Base-by-base conservation (phyloP, 179 eudicot genomes). In the Carnegiea gigantea region DNA sequence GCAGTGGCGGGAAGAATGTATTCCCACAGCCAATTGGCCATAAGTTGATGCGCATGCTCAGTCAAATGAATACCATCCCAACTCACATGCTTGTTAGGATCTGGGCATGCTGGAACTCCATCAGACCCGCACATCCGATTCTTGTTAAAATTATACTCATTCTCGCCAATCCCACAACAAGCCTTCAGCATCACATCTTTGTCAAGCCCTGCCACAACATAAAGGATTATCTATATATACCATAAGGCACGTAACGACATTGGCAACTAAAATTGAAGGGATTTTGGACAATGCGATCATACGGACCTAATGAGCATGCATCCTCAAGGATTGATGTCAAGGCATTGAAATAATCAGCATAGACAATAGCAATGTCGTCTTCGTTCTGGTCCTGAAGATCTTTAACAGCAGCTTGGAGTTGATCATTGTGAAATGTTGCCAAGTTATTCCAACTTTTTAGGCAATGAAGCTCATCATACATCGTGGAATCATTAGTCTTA, bases 1-100 rank as follows among this genome's bases (percentile, higher is more conserved):
- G 17, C 15, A 23, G 23, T 73, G 17, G 77, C 3, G 12, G 77
- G 77, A 24, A 44, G 20, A n/a, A 76, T 78, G 14, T 78, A 21
- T 48, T 28, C 21, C 64, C 64, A 13, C 24, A 83, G 62, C 33
- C 3, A n/a, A 0, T 79, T 13, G 24, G 82, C 79, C 75, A 83
- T 79, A 59, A 74, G 24, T 2, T 53, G 79, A 75, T 83, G 74
- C 17, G 82, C 71, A 79, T 83, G 79, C 30, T 65, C 18, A 0
- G 85, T 83, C 33, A 79, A 53, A 77, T 83, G 85, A 5, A 83
- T 43, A 9, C 85, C 85, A 65, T 83, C 85, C 85, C 85, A 83
- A 75, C 79, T 83, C 68, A 83, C 60, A 18, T 75, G 70, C 72
- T 23, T 18, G 11, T 23, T 40, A 18, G 85, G 85, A 54, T 79